Base-by-base conservation (phyloP, 108 stramenopile genomes). In the Pelagomonas calceolata region DNA sequence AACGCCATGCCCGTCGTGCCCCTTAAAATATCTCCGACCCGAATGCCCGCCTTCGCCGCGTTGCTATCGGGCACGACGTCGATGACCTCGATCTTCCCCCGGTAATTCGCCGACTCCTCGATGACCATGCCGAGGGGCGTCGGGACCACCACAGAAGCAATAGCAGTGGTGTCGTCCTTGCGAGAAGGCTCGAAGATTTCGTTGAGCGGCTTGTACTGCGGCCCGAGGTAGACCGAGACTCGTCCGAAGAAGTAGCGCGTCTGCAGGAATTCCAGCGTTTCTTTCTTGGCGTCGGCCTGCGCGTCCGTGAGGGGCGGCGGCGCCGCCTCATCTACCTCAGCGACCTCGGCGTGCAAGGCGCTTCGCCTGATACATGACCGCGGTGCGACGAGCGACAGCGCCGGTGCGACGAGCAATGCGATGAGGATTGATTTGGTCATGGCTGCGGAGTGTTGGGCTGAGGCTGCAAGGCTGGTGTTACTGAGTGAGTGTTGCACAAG, bases 181-280 rank as follows among this genome's bases (percentile, higher is more conserved):
- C 32, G 1, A 4, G 7, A 33, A 31, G 65, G 65, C 0, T 65
- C 31, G 65, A 65, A 26, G 18, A 33, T 16, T 32, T 65, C 18
- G 18, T 7, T 10, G 7, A 65, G 65, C 15, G 65, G 65, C 65
- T 65, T 65, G 65, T 33, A 65, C 65, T 65, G 65, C 15, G 31
- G 15, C 32, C 65, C 65, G 4, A 65, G 5, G 65, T 21, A 32
- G 32, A 65, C 65, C 14, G 9, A 31, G 32, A 65, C 65, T 7
- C 65, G 65, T 14, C 65, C 65, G 65, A 33, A 65, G 65, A 65
- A 65, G 65, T 33, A 65, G 32, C 33, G 32, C 18, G 65, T 65
- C 15, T 14, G 0, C 31, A 10, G 31, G 65, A 65, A 65, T 32
- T 65, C 65, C 14, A 65, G 65, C 65, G 3, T 12, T 17, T 3